Evolutionary conservation across 106 monocot species (phyloP).

Genomic region (Dioscorea dumetorum): DNA sequence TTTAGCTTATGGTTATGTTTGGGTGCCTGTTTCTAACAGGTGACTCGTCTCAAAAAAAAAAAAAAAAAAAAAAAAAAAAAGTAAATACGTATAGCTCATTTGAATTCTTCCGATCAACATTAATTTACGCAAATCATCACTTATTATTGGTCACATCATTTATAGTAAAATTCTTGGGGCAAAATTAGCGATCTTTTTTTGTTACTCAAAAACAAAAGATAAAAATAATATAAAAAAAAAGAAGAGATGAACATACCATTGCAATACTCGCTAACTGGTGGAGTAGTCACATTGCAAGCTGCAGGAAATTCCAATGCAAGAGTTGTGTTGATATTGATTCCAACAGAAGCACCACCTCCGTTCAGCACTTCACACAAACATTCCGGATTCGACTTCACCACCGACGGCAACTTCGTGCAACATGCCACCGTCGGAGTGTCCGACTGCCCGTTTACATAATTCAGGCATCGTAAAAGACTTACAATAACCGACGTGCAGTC

Average conservation of each 20-base stretch:
- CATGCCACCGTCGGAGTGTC: slow-evolving; percentile 18
- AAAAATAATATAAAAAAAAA: neutral
- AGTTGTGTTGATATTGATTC: slow-evolving; percentile 24
- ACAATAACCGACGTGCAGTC: slow-evolving; percentile 27
- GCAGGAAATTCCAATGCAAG: slow-evolving; percentile 23
- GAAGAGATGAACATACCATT: slow-evolving; percentile 3
- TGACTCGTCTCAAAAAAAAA: no score
- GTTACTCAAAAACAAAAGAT: neutral
- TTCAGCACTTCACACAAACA: slow-evolving; percentile 41
- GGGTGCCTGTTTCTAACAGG: no score
- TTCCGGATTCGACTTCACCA: slow-evolving; percentile 30
- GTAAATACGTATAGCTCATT: no score
- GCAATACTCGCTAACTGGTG: slow-evolving; percentile 20
- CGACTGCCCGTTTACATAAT: slow-evolving; percentile 27
- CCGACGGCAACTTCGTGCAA: slow-evolving; percentile 31
- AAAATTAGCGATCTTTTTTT: neutral
- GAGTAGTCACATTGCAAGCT: slow-evolving; percentile 28
- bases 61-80: no score
- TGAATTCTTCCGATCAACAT: no score
- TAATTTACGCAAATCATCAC: no score
- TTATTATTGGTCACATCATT: neutral
- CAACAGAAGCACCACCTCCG: slow-evolving; percentile 19
- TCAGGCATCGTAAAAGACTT: slow-evolving; percentile 33
- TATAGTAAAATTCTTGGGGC: neutral
- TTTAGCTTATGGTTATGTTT: no score